Evolutionary conservation across 2,329 filamentous ascomycete genomes (phyloP).

Genomic region (Colletotrichum sp.): DNA sequence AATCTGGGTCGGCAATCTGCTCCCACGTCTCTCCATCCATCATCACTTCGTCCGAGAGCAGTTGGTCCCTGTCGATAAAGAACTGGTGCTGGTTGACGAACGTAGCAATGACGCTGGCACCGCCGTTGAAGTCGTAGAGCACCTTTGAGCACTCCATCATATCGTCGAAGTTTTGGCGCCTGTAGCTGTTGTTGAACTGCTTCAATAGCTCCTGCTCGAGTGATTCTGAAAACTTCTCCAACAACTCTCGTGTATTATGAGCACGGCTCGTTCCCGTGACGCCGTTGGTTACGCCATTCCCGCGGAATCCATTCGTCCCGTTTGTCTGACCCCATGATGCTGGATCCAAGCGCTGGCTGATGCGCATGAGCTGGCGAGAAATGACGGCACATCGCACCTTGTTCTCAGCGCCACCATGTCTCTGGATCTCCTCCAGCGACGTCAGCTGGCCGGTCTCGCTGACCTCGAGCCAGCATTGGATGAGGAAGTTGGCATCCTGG

Average conservation of each 20-base stretch:
- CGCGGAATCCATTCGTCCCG: constrained; percentile 54
- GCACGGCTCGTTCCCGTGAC: constrained; percentile 43
- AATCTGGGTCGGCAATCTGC: constrained; percentile 89
- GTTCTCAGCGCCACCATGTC: constrained; percentile 84
- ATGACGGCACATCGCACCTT: constrained; percentile 96
- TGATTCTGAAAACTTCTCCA: constrained; percentile 96
- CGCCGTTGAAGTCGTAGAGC: constrained; percentile 93
- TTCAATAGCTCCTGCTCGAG: constrained; percentile 93
- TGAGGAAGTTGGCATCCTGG: constrained; percentile 91
- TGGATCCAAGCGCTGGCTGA: constrained; percentile 89
- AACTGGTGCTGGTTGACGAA: constrained; percentile 99
- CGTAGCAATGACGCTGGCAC: constrained; percentile 90
- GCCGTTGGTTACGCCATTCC: constrained; percentile 57
- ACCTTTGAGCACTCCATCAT: constrained; percentile 98
- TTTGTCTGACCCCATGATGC: constrained; percentile 72
- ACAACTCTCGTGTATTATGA: constrained; percentile 81
- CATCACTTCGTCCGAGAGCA: constrained; percentile 85
- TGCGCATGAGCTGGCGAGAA: constrained; percentile 89
- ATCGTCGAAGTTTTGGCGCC: constrained; percentile 93
- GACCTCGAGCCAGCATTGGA: constrained; percentile 97
- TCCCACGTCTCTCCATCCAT: constrained; percentile 85
- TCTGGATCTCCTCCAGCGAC: constrained; percentile 85
- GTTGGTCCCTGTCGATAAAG: constrained; percentile 94
- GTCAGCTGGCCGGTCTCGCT: constrained; percentile 87
- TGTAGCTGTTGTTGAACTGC: constrained; percentile 97